Evolutionary conservation across 768 basidiomycete species (phyloP), one percentile per base, ranked within the genome.

Genomic region (Collybiopsis luxurians): DNA sequence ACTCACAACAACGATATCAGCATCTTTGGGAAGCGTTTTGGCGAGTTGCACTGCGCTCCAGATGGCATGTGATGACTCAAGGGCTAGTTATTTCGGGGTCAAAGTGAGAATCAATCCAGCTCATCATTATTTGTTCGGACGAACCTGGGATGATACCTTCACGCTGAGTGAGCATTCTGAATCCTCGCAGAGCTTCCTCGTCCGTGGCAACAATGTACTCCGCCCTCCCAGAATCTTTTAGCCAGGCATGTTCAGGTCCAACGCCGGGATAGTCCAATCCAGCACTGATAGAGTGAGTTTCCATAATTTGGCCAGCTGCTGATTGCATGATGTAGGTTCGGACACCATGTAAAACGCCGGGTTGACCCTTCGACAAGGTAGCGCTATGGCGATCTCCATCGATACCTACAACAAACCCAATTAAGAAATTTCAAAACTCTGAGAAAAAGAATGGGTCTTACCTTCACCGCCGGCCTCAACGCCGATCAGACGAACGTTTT

Each of bases 401-500:
- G 58, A 88, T 77, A 57, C 95, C 92, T 90, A 62, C 39, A 23
- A 30, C 27, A n/a, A 52, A 0, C 42, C 53, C 12, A 58, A 34
- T 34, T 5, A n/a, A 51, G 36, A 36, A 26, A 59, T 40, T 31
- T 42, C 31, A 26, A 39, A 59, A n/a, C 10, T 38, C 49, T 4
- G 10, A 57, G 17, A 11, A 26, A 40, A 2, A 42, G 27, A 45
- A 39, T 28, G 50, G 23, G 63, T 34, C 73, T 59, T 53, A 88
- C 95, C 97, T 79, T 98, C 94, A 52, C 97, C 97, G 57, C 95
- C 97, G 40, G 97, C 97, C 69, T 99, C 97, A 10, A 99, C 96
- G 59, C 97, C 97, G 30, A 98, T 74, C 30, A 99, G 75, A 36
- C 89, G 81, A 23, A 98, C 95, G 44, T 70, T 77, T 71, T 91